phyloP scores from a whole-genome alignment of 1,139 yeast genomes.

The Diutina rugosa region DNA sequence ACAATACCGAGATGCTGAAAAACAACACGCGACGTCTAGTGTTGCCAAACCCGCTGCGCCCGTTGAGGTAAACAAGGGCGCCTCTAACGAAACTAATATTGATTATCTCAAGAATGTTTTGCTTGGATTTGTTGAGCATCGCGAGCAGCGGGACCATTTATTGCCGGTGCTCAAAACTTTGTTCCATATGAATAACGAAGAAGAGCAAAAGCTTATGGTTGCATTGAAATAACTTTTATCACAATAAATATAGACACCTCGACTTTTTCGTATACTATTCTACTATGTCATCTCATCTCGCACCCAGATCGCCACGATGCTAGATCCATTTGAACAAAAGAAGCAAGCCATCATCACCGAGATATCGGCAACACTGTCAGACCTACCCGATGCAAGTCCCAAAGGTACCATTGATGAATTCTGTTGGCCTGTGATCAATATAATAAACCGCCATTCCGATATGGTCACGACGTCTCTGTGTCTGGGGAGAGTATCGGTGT shows the following conservation, averaged over 20 bases:
- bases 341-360: constrained; percentile 45
- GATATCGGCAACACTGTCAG: constrained; percentile 29
- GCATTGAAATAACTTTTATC: constrained; percentile 16
- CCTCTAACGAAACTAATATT: constrained; percentile 20
- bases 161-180: constrained; percentile 77
- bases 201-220: constrained; percentile 54
- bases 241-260: not conserved
- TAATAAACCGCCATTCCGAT: constrained; percentile 48
- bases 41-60: not conserved
- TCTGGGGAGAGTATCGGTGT: constrained; percentile 77
- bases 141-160: constrained; percentile 75
- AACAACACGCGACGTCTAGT: constrained; percentile 4
- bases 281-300: not conserved
- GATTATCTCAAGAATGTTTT: constrained; percentile 82
- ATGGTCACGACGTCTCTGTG: constrained; percentile 85
- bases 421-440: constrained; percentile 57
- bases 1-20: constrained; percentile 31
- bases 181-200: constrained; percentile 53
- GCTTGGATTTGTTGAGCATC: constrained; percentile 80
- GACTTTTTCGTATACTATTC: not conserved
- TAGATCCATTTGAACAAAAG: constrained; percentile 57
- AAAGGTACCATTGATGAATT: constrained; percentile 69
- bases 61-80: not conserved
- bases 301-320: constrained; percentile 10
- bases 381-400: constrained; percentile 60